Percentiles rank a stretch among this genome's conserved stretches.
These are phyloP conservation scores for Phanerodontia chrysosporium DNA, from an alignment of 768 basidiomycete genomes.

Conservation along the genomic window DNA sequence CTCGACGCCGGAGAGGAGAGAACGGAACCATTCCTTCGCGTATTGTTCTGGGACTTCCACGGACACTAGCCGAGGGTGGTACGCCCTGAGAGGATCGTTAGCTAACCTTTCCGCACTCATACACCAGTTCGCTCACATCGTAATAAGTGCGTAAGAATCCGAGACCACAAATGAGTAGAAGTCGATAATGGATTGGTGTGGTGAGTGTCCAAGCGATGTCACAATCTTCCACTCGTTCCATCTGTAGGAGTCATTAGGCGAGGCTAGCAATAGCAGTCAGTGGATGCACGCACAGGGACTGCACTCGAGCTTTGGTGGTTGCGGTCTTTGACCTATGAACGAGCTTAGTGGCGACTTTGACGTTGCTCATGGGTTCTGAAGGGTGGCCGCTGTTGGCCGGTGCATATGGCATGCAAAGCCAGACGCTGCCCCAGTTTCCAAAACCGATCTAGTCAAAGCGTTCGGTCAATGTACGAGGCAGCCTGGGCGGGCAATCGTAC, in stretches of 20 bases:
- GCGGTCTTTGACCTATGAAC: conserved; percentile 81
- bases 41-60: conserved; percentile 80
- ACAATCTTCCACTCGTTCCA: conserved; percentile 99
- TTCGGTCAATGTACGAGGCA: conserved; percentile 6
- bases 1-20: conserved; percentile 75
- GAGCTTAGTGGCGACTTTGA: conserved; percentile 85
- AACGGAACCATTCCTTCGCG: conserved; percentile 79
- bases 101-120: neutral
- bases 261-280: too few species aligned
- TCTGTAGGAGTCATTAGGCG: too few species aligned
- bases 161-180: conserved; percentile 95
- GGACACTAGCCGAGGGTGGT: conserved; percentile 79
- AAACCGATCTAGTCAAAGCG: conserved; percentile 62
- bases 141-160: conserved; percentile 84
- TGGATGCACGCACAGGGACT: conserved; percentile 62
- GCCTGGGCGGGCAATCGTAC: conserved; percentile 30
- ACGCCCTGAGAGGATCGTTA: conserved; percentile 54
- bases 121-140: conserved; percentile 60
- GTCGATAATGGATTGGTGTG: conserved; percentile 88
- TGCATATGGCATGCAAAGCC: conserved; percentile 60
- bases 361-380: conserved; percentile 34
- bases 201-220: conserved; percentile 73
- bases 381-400: conserved; percentile 32
- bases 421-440: conserved; percentile 92
- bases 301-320: conserved; percentile 81